Conservation (phyloP, 2,329 filamentous ascomycete genomes). For the Coniochaeta sp. region DNA sequence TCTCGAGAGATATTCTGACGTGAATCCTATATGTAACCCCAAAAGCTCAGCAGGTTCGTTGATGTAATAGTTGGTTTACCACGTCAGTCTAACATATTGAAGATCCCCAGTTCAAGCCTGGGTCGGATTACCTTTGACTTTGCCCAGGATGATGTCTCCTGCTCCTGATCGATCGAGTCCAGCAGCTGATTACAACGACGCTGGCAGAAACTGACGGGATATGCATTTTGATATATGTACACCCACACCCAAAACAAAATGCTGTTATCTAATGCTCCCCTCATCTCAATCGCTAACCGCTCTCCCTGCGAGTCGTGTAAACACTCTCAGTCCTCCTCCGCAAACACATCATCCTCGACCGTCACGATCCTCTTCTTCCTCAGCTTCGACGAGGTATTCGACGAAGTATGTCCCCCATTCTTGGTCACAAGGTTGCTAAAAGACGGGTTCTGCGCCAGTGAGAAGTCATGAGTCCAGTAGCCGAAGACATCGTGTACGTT, state of each 20-base stretch:
- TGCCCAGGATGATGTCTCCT: no score
- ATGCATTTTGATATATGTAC: not conserved
- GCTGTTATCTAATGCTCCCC: not conserved
- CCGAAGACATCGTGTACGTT: slow-evolving; percentile 17
- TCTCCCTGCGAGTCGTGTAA: not conserved
- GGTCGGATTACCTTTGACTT: not conserved
- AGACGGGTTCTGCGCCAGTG: slow-evolving; percentile 12
- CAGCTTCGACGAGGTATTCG: not conserved
- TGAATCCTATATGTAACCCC: not conserved
- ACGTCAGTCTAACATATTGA: not conserved
- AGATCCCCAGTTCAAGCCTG: not conserved
- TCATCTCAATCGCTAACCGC: not conserved
- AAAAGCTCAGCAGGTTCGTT: not conserved
- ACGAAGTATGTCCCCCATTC: not conserved
- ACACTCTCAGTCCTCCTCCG: not conserved
- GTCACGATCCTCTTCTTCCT: slow-evolving; percentile 1
- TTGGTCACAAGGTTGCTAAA: slow-evolving; percentile 7
- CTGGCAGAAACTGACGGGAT: not conserved
- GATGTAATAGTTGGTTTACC: not conserved
- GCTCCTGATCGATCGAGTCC: no score
- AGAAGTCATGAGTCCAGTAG: slow-evolving; percentile 19
- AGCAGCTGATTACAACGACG: no score
- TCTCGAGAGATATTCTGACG: no score
- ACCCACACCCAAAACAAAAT: not conserved
- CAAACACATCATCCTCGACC: not conserved